Evolutionary conservation across 495 filamentous ascomycete species (phyloP), one percentile per base, ranked within the genome.

Genomic region (Aspergillus conjunctus): DNA sequence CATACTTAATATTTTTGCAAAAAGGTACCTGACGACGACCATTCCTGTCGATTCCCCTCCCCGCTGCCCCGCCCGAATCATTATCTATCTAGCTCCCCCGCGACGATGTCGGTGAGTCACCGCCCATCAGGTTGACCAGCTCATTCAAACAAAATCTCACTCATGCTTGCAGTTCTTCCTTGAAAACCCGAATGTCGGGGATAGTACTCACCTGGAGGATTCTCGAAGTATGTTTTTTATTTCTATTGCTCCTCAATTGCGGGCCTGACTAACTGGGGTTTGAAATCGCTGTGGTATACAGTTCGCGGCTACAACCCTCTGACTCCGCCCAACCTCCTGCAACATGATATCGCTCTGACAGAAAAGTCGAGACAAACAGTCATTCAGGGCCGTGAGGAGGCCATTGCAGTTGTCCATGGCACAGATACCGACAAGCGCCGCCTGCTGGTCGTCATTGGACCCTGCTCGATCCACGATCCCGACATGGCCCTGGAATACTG

Each of bases 381-480:
- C 14, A 75, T 94, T 43, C 71, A 84, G 46, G 89, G 86, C 44
- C 93, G 95, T 65, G 83, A 91, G 26, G 93, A 97, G 72, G 85
- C 91, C 39, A 90, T 87, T 51, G 84, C 85, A 9, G 79, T 98
- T 53, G 88, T 97, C 59, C 88, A 93, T 50, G 90, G 88, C 56
- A 87, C 74, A 50, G 93, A 98, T 68, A 75, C 84, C 32, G 69
- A 78, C 56, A 85, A 86, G 63, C 76, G 87, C 54, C 86, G 94
- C 33, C 82, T 99, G 11, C 80, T 99, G 57, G 94, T 99, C 53
- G 87, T 99, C 65, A 86, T 98, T 58, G 95, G 95, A 0, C 95
- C 95, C 4, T 99, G 95, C 82, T 96, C 91, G 15, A 97, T 99
- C 66, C 95, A 99, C 79, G 95, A 99, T 72, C 94, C 95, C 18